A percentile compares a stretch with the other conserved stretches of the same genome.
These are phyloP conservation scores for Setaria viridis DNA, from an alignment of 202 grass and related monocot species.

Conservation along the genomic window DNA sequence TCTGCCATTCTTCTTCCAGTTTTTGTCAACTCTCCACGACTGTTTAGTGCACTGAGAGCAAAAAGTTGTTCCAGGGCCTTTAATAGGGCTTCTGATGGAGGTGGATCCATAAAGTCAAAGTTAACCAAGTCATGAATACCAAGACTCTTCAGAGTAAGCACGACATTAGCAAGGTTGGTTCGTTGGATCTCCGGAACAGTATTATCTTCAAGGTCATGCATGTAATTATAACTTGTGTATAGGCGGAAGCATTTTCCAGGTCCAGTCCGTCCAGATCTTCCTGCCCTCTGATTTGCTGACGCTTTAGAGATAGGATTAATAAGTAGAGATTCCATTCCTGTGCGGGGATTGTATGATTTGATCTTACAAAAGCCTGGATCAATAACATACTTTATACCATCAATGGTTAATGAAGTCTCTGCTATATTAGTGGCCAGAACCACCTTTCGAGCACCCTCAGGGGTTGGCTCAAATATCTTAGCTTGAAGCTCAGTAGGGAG, in stretches of 20 bases:
- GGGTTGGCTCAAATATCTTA: conserved; percentile 93
- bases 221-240: conserved; percentile 83
- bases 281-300: conserved; percentile 90
- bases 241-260: conserved; percentile 94
- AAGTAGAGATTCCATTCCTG: conserved; percentile 89
- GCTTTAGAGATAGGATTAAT: conserved; percentile 95
- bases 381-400: conserved; percentile 95
- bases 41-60: conserved; percentile 89
- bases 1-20: conserved; percentile 96
- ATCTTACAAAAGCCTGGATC: conserved; percentile 98
- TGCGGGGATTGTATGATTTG: conserved; percentile 93
- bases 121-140: conserved; percentile 97
- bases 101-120: conserved; percentile 98
- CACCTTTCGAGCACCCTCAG: conserved; percentile 89
- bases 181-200: conserved; percentile 92
- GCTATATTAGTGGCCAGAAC: conserved; percentile 95
- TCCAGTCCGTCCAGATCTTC: conserved; percentile 92
- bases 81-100: conserved; percentile 84
- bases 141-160: conserved; percentile 90
- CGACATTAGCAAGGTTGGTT: conserved; percentile 92
- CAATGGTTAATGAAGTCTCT: conserved; percentile 93
- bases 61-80: conserved; percentile 93
- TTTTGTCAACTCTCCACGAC: conserved; percentile 92
- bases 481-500: conserved; percentile 93
- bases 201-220: conserved; percentile 91